Evolutionary conservation across 352 stramenopile genomes (phyloP), one percentile per base, ranked within the genome.

Genomic region (Pythium biforme): DNA sequence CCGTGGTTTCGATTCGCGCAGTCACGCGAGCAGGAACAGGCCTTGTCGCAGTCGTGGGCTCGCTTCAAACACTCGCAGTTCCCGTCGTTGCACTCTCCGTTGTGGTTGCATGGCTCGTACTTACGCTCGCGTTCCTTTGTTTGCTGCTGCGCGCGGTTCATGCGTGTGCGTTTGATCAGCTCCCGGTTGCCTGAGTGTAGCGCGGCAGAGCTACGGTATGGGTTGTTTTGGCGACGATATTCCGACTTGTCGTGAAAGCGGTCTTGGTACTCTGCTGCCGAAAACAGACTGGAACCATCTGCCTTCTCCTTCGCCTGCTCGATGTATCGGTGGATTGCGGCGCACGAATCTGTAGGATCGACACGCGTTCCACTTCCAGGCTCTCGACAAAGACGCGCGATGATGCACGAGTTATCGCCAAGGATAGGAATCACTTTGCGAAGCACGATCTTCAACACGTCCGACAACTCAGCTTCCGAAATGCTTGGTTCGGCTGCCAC

Each of bases 1-100:
- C 84, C 84, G 39, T 83, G 78, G 29, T 86, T 81, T 4, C 83
- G 75, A 58, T 90, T 88, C 4, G 74, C 64, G 20, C 83, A 93
- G 23, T 86, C 76, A 9, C 81, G 75, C 9, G 75, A 62, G 58
- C 83, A 93, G 3, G 71, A 73, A 29, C 83, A 93, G 1, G 82
- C 68, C 40, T 77, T 86, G 27, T 85, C 73, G 61, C 83, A 93
- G 8, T 71, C 60, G 56, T 90, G 81, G 2, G 55, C 75, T 4
- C 79, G 75, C 45, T 74, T 70, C 23, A 76, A 69, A 50, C 81
- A 93, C 15, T 77, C 71, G 45, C 83, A 93, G 17, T 69, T 54
- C 23, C 26, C 74, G 25, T 46, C 75, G 22, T 27, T 34, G 37
- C 83, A 93, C 4, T 71, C 59, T 9, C 78, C 81, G 6, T 75